phyloP scores from a whole-genome alignment of 2,329 filamentous ascomycete species.

The Aspergillus sp. region DNA sequence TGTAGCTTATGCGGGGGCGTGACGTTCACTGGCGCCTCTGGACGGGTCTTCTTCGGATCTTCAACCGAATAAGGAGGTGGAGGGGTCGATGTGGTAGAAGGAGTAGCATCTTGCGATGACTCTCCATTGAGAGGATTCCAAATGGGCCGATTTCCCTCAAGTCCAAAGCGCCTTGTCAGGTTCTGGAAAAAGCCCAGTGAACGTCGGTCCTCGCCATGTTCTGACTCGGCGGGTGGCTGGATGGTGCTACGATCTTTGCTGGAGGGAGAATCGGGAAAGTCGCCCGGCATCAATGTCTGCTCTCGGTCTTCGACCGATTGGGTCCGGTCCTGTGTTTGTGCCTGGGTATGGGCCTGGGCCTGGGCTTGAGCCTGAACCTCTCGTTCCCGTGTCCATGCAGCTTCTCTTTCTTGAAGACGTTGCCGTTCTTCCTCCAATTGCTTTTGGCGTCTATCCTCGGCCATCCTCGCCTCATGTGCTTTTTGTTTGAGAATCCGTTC shows the following conservation, averaged over 20 bases:
- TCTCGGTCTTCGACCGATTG: constrained; percentile 28
- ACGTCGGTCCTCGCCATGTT: constrained; percentile 41
- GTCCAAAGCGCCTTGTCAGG: constrained; percentile 65
- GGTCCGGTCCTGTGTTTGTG: constrained; percentile 21
- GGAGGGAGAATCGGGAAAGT: constrained; percentile 67
- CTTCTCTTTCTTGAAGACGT: constrained; percentile 61
- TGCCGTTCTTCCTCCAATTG: constrained; percentile 69
- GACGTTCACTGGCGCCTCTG: constrained; percentile 29
- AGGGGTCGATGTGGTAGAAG: constrained; percentile 23
- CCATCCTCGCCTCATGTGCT: constrained; percentile 81
- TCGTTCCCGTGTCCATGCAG: constrained; percentile 45
- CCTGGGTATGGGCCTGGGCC: constrained; percentile 16
- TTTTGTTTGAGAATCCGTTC: constrained; percentile 88
- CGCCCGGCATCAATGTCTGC: constrained; percentile 65
- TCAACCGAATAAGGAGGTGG: constrained; percentile 41
- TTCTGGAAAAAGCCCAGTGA: constrained; percentile 63
- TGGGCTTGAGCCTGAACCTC: constrained; percentile 28
- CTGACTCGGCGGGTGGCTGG: constrained; percentile 20
- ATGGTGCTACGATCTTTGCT: constrained; percentile 27
- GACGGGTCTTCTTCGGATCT: constrained; percentile 31
- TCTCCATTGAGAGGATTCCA: constrained; percentile 21
- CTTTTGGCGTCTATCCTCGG: constrained; percentile 75
- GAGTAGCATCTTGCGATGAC: constrained; percentile 20
- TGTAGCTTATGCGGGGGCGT: constrained; percentile 42
- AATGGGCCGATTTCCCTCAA: constrained; percentile 50